These are phyloP conservation scores for Auricularia auricula-judae DNA, from an alignment of 768 basidiomycete species.

Conservation along the genomic window DNA sequence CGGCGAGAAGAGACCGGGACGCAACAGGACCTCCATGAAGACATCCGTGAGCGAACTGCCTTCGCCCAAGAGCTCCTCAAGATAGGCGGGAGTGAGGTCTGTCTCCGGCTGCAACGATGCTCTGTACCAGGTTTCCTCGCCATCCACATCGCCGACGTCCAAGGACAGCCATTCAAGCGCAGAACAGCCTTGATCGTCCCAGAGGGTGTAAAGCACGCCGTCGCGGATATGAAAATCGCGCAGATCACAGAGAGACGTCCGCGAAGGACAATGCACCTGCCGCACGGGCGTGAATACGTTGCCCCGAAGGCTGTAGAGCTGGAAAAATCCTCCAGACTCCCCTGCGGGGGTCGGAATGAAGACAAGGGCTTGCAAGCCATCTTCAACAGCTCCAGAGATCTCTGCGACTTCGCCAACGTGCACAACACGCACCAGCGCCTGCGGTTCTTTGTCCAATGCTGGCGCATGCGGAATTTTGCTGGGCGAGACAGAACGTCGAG, in stretches of 20 bases:
- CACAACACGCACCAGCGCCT: constrained; percentile 56
- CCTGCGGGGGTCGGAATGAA: constrained; percentile 62
- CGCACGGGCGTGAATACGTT: constrained; percentile 34
- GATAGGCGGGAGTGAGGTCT: constrained; percentile 73
- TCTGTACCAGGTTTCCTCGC: constrained; percentile 36
- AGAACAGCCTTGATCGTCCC: constrained; percentile 74
- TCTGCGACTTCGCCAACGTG: constrained; percentile 10
- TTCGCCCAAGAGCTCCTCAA: constrained; percentile 73
- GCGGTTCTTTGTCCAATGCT: constrained; percentile 48
- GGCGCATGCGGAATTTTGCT: constrained; percentile 18
- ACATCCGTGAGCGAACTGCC: constrained; percentile 54
- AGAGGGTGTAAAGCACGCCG: constrained; percentile 53
- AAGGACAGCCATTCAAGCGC: constrained; percentile 49
- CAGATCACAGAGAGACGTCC: constrained; percentile 57
- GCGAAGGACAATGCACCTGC: constrained; percentile 45
- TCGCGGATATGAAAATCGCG: constrained; percentile 63
- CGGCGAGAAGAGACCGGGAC: constrained; percentile 80
- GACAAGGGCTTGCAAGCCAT: constrained; percentile 50
- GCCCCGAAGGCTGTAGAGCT: constrained; percentile 33
- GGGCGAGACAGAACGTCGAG: constrained; percentile 7
- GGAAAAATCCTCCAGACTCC: constrained; percentile 71
- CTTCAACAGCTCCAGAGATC: constrained; percentile 31
- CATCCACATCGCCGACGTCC: constrained; percentile 25
- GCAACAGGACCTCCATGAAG: constrained; percentile 73
- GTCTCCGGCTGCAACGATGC: constrained; percentile 57